Conservation (phyloP, 1,284 basidiomycete species). For the Pholiota adiposa region DNA sequence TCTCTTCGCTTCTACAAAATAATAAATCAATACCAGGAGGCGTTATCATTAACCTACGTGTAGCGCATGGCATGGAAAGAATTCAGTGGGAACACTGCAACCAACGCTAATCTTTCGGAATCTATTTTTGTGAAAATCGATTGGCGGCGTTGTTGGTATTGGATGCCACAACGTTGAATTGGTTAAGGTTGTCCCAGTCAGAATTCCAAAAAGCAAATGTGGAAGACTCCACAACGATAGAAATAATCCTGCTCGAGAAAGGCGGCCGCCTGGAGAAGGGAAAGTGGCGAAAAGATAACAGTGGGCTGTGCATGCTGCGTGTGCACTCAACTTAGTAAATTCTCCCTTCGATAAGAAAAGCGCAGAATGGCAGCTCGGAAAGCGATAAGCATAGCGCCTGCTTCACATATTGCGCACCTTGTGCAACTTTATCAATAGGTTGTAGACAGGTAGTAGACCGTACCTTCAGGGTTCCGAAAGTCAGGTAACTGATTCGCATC, state of each 20-base stretch:
- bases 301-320: conserved; percentile 1
- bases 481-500: not conserved
- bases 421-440: not conserved
- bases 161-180: not conserved
- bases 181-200: not conserved
- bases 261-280: conserved; percentile 7
- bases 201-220: not conserved
- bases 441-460: not conserved
- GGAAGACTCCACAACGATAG: not conserved
- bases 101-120: not conserved
- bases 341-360: conserved; percentile 7
- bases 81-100: not conserved
- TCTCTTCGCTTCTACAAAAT: not conserved
- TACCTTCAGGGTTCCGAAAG: not conserved
- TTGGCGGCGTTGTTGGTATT: not conserved
- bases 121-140: not conserved
- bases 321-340: not conserved
- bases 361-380: not conserved
- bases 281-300: not conserved
- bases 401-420: not conserved
- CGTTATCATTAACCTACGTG: not conserved
- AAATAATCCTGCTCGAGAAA: not conserved
- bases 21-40: not conserved
- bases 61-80: not conserved
- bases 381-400: conserved; percentile 1